These are phyloP conservation scores for Malus sieversii DNA, from an alignment of 306 rosid genomes.

Conservation along the genomic window DNA sequence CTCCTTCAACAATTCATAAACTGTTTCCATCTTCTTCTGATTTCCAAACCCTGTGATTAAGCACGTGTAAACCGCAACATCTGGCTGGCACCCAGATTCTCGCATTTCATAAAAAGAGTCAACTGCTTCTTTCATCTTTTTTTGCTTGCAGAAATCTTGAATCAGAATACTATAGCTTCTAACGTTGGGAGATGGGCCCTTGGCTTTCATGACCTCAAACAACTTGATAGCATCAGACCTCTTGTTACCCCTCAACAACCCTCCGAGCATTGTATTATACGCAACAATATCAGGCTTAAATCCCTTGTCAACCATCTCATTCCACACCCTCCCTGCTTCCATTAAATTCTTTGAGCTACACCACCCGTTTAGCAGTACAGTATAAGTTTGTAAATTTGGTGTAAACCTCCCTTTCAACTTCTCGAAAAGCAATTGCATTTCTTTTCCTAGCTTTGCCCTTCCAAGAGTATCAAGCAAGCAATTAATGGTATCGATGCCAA, in stretches of 20 bases:
- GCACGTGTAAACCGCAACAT: slow-evolving; percentile 61
- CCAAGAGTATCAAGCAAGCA: slow-evolving; percentile 81
- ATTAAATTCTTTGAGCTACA: slow-evolving; percentile 60
- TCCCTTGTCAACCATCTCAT: slow-evolving; percentile 75
- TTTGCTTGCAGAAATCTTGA: slow-evolving; percentile 64
- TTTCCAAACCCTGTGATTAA: slow-evolving; percentile 79
- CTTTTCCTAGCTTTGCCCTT: slow-evolving; percentile 66
- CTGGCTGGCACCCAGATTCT: slow-evolving; percentile 53
- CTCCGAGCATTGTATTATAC: slow-evolving; percentile 76
- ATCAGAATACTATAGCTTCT: slow-evolving; percentile 64
- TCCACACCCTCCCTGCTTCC: slow-evolving; percentile 94
- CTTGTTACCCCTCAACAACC: slow-evolving; percentile 60
- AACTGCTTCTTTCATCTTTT: slow-evolving; percentile 59
- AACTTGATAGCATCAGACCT: slow-evolving; percentile 79
- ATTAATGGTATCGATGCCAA: slow-evolving; percentile 56
- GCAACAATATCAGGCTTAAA: slow-evolving; percentile 74
- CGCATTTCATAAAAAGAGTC: slow-evolving; percentile 54
- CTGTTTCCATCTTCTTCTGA: slow-evolving; percentile 64
- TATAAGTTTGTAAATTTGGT: slow-evolving; percentile 55
- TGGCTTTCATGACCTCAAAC: slow-evolving; percentile 82
- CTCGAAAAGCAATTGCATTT: slow-evolving; percentile 67
- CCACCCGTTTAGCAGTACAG: slow-evolving; percentile 79
- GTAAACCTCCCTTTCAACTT: slow-evolving; percentile 57
- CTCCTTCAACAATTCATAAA: slow-evolving; percentile 46
- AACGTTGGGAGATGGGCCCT: slow-evolving; percentile 63